A percentile compares a stretch with the other conserved stretches of the same genome.
Conservation (phyloP, 2,329 filamentous ascomycete species). For the Periconia digitata region DNA sequence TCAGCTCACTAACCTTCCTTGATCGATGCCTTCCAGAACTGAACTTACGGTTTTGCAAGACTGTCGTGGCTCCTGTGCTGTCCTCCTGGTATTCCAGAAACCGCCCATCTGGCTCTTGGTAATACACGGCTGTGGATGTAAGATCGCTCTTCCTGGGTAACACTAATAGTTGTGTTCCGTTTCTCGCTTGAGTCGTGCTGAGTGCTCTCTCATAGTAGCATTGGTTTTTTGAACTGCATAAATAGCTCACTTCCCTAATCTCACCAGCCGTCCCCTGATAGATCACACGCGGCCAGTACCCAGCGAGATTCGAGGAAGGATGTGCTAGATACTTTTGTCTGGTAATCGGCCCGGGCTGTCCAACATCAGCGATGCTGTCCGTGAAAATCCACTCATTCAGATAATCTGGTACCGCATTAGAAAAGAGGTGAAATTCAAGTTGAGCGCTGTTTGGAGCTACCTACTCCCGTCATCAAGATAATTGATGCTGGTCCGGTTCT, state of each 20-base stretch:
- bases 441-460: too few relatives aligned
- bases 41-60: constrained; percentile 16
- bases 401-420: constrained; percentile 9
- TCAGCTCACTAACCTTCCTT: not conserved
- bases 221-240: constrained; percentile 13
- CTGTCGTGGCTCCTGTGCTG: not conserved
- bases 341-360: constrained; percentile 14
- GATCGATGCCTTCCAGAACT: not conserved
- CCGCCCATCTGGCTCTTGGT: constrained; percentile 12
- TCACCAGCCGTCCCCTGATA: constrained; percentile 19
- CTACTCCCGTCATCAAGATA: constrained; percentile 16
- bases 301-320: constrained; percentile 11
- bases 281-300: constrained; percentile 17
- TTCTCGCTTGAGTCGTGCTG: constrained; percentile 11
- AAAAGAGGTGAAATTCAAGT: not conserved
- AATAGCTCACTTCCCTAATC: constrained; percentile 11
- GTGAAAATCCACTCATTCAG: constrained; percentile 18
- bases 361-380: constrained; percentile 13
- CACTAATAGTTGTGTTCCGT: constrained; percentile 14
- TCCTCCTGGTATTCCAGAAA: constrained; percentile 14
- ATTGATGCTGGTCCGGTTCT: constrained; percentile 15
- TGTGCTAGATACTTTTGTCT: constrained; percentile 17
- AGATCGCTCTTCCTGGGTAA: constrained; percentile 14
- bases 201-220: constrained; percentile 20
- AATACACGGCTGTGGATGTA: constrained; percentile 14